phyloP scores from a whole-genome alignment of 2,329 filamentous ascomycete genomes.

The Phaeosphaeriaceae sp. region DNA sequence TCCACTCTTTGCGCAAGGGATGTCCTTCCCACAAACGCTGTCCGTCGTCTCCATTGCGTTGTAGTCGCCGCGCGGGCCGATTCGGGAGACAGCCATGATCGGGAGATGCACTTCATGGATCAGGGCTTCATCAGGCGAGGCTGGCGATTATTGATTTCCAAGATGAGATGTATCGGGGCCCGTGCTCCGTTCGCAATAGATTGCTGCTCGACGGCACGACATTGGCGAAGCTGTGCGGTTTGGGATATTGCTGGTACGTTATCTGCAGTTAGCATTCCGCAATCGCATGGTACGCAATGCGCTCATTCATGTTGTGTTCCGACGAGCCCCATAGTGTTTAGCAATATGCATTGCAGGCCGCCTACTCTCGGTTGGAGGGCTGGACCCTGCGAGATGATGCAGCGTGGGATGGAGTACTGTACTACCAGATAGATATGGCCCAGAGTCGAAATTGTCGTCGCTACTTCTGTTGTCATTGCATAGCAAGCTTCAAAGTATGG shows the following conservation, averaged over 20 bases:
- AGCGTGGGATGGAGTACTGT: conserved; percentile 22
- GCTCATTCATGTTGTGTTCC: conserved; percentile 19
- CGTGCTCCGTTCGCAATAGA: conserved; percentile 35
- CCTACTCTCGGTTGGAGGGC: conserved; percentile 4
- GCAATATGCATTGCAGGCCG: conserved; percentile 26
- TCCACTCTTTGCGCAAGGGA: conserved; percentile 13
- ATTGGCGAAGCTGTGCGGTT: conserved; percentile 15
- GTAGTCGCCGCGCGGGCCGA: conserved; percentile 21
- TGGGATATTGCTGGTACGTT: conserved; percentile 14
- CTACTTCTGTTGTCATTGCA: not conserved
- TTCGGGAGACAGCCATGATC: conserved; percentile 17
- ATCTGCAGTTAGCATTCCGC: conserved; percentile 15
- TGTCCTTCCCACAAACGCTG: conserved; percentile 7
- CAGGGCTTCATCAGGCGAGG: conserved; percentile 18
- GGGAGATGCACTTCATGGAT: conserved; percentile 26
- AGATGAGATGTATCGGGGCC: conserved; percentile 8
- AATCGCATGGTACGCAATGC: conserved; percentile 10
- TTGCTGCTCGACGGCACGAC: conserved; percentile 31
- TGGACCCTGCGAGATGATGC: conserved; percentile 33
- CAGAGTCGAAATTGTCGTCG: not conserved
- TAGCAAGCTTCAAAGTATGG: not conserved
- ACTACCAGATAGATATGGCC: conserved; percentile 8
- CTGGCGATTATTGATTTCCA: conserved; percentile 10
- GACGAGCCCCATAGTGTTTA: conserved; percentile 31
- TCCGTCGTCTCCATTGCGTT: conserved; percentile 5